Evolutionary conservation across 768 basidiomycete genomes (phyloP).

Genomic region (Pleurotus platypus): DNA sequence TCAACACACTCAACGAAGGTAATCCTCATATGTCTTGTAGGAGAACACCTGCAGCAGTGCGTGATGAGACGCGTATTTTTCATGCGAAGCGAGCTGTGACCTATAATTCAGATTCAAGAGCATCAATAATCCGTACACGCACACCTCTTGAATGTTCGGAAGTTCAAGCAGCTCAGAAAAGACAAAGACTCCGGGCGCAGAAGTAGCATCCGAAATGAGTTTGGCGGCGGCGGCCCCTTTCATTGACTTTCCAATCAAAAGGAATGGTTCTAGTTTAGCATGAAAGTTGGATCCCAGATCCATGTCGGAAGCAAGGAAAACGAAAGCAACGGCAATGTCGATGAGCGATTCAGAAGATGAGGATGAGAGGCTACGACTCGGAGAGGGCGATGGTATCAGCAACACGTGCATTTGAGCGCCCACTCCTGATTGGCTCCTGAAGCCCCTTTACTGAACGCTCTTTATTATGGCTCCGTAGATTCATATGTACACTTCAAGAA

Average conservation of each 20-base stretch:
- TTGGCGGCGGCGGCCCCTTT: slow-evolving; percentile 94
- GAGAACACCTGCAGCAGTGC: slow-evolving; percentile 83
- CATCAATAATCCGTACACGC: slow-evolving; percentile 9
- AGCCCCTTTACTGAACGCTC: no score
- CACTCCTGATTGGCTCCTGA: no score
- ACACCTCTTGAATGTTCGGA: slow-evolving; percentile 81
- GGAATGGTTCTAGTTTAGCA: slow-evolving; percentile 81
- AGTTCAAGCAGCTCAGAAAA: slow-evolving; percentile 86
- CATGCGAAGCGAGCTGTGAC: slow-evolving; percentile 59
- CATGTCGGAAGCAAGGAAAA: slow-evolving; percentile 31
- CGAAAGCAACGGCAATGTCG: no score
- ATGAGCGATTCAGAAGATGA: no score
- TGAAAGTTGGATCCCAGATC: slow-evolving; percentile 61
- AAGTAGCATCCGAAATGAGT: slow-evolving; percentile 79
- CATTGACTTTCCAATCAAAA: slow-evolving; percentile 87
- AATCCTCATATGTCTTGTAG: slow-evolving; percentile 84
- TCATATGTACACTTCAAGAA: no score
- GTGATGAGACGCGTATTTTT: slow-evolving; percentile 59
- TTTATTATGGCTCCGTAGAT: no score
- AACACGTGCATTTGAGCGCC: no score
- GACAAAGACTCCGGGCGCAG: slow-evolving; percentile 88
- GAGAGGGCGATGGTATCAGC: no score
- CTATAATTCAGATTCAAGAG: neutral
- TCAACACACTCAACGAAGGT: slow-evolving; percentile 48
- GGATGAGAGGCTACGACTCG: no score